Conservation (phyloP, 1,284 basidiomycete species). For the Tilletia horrida region DNA sequence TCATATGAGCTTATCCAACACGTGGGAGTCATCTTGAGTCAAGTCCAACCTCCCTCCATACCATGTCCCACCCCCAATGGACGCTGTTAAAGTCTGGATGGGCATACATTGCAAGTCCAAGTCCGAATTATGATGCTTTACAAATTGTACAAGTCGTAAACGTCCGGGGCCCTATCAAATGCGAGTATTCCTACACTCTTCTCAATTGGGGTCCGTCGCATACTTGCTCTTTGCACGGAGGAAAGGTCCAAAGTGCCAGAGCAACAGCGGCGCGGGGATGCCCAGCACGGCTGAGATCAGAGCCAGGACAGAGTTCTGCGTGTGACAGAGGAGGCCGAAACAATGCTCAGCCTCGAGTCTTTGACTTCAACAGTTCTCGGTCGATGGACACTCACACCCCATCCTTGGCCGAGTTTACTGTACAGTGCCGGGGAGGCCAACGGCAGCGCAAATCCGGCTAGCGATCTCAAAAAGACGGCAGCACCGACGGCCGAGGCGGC, state of each 20-base stretch:
- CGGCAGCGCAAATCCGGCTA: conserved; percentile 52
- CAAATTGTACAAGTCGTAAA: too few species aligned
- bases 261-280: conserved; percentile 45
- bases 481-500: conserved; percentile 52
- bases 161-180: too few species aligned
- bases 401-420: conserved; percentile 45
- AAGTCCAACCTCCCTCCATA: too few species aligned
- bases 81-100: too few species aligned
- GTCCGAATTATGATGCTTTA: too few species aligned
- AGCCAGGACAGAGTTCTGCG: conserved; percentile 46
- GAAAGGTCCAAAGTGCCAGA: conserved; percentile 37
- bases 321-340: background rate
- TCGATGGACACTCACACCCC: conserved; percentile 28
- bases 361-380: background rate
- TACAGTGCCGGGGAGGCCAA: conserved; percentile 48
- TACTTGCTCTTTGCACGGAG: conserved; percentile 42
- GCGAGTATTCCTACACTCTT: background rate
- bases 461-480: conserved; percentile 41
- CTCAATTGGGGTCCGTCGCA: conserved; percentile 22
- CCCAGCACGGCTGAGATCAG: conserved; percentile 42
- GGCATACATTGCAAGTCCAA: too few species aligned
- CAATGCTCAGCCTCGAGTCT: background rate
- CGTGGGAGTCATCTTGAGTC: too few species aligned
- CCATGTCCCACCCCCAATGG: too few species aligned
- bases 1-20: too few species aligned